Percentiles rank a stretch among this genome's conserved stretches.
phyloP scores from a whole-genome alignment of 306 rosid genomes.

The Medicago truncatula region MtrunA17r5.0-ANR NC_053047.1:18761001-18761500 shows the following conservation, averaged over 20 bases:
- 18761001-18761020: not conserved
- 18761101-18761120: slow-evolving; percentile 8
- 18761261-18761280: slow-evolving; percentile 39
- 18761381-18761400: slow-evolving; percentile 25
- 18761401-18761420: not conserved
- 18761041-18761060: slow-evolving; percentile 9
- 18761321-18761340: slow-evolving; percentile 3
- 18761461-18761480: slow-evolving; percentile 20
- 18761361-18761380: slow-evolving; percentile 15
- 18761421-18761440: not conserved
- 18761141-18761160: not conserved
- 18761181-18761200: slow-evolving; percentile 53
- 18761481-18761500: slow-evolving; percentile 14
- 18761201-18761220: slow-evolving; percentile 77
- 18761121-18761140: slow-evolving; percentile 1
- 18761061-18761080: slow-evolving; percentile 15
- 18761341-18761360: not conserved
- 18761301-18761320: not conserved
- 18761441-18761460: not conserved
- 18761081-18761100: not conserved
- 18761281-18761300: not conserved
- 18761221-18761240: slow-evolving; percentile 77
- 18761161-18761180: not conserved
- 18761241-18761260: slow-evolving; percentile 89
- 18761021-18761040: not conserved